Conservation (phyloP, 352 stramenopile genomes). For the Blastocystis sp. region DNA sequence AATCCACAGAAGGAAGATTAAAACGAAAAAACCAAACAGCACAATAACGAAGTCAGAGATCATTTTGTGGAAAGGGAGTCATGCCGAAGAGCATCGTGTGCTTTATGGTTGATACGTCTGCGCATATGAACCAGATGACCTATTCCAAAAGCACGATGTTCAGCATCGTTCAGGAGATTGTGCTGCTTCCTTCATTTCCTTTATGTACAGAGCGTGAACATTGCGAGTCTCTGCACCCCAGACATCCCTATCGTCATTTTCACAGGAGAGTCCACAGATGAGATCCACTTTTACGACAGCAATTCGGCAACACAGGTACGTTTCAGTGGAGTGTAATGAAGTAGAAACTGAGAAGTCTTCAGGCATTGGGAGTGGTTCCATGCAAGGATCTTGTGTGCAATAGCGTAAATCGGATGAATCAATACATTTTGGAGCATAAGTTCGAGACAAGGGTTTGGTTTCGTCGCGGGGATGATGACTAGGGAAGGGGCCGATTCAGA, state of each 20-base stretch:
- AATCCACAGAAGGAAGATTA: conserved; percentile 5
- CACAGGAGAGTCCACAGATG: conserved; percentile 9
- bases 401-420: conserved; percentile 36
- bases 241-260: conserved; percentile 13
- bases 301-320: background rate
- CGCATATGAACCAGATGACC: conserved; percentile 63
- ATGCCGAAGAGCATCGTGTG: conserved; percentile 20
- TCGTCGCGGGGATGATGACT: background rate
- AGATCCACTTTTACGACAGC: background rate
- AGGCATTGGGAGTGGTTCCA: conserved; percentile 5
- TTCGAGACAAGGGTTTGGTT: conserved; percentile 22
- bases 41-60: background rate
- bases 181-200: background rate
- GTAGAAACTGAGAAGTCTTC: background rate
- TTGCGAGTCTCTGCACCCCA: background rate
- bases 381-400: conserved; percentile 18
- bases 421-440: conserved; percentile 2
- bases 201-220: background rate
- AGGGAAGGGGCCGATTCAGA: conserved; percentile 27
- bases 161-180: conserved; percentile 17
- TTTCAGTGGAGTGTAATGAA: background rate
- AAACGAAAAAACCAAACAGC: background rate
- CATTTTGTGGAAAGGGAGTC: no score
- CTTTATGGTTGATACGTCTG: conserved; percentile 49
- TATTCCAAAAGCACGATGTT: conserved; percentile 20